Percentiles rank a stretch among this genome's conserved stretches.
These are phyloP conservation scores for Deakozyma indianensis DNA, from an alignment of 805 yeast genomes.

Conservation along the genomic window DNA sequence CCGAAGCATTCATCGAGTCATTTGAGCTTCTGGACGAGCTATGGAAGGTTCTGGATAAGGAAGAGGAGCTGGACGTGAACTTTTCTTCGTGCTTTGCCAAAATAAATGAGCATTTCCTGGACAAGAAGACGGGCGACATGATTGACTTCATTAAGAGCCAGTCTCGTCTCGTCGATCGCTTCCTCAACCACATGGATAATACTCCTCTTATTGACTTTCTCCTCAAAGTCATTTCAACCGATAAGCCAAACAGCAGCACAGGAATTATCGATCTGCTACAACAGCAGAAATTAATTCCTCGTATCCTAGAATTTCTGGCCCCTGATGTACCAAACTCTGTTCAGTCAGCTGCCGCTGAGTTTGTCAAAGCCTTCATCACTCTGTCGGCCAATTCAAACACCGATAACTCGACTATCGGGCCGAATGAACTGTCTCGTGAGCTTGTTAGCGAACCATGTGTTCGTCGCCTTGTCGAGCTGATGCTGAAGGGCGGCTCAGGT, in stretches of 20 bases:
- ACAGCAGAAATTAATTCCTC: slow-evolving; percentile 58
- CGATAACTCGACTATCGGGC: slow-evolving; percentile 86
- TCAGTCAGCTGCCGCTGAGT: slow-evolving; percentile 92
- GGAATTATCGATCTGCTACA: slow-evolving; percentile 70
- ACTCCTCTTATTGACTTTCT: slow-evolving; percentile 92
- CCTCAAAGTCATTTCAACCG: slow-evolving; percentile 80
- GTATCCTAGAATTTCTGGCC: slow-evolving; percentile 53
- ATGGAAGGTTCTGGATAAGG: slow-evolving; percentile 68
- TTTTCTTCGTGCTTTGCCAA: slow-evolving; percentile 83
- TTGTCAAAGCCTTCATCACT: slow-evolving; percentile 83
- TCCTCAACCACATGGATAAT: slow-evolving; percentile 74
- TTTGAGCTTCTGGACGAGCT: slow-evolving; percentile 47
- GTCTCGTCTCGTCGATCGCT: slow-evolving; percentile 58
- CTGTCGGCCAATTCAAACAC: slow-evolving; percentile 87
- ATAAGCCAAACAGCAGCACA: slow-evolving; percentile 77
- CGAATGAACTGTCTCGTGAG: slow-evolving; percentile 86
- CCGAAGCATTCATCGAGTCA: slow-evolving; percentile 78
- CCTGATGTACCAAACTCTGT: slow-evolving; percentile 55
- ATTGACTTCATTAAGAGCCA: slow-evolving; percentile 54
- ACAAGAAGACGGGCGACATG: slow-evolving; percentile 77
- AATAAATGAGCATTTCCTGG: slow-evolving; percentile 77
- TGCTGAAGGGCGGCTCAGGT: slow-evolving; percentile 69
- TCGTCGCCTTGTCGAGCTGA: slow-evolving; percentile 52
- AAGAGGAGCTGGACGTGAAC: slow-evolving; percentile 53
- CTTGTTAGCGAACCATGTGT: slow-evolving; percentile 65